Base-by-base conservation (phyloP, 164 flowering plant species). In the Hamamelis virginiana region DNA sequence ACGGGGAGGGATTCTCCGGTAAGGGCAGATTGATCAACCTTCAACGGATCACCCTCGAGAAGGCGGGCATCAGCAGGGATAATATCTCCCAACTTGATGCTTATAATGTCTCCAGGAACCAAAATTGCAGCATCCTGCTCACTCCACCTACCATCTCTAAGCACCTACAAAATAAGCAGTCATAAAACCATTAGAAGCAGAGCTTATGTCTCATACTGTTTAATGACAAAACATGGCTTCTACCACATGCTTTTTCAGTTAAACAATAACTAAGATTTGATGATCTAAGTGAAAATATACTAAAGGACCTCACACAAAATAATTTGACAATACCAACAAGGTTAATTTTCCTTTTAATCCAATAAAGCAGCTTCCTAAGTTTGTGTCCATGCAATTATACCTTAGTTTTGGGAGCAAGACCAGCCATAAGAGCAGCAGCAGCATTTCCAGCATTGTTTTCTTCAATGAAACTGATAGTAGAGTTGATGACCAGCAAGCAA, bases 1-100 rank as follows among this genome's bases (percentile, higher is more conserved):
- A 86, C 94, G 0, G 91, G 91, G 47, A 89, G 85, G 45, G 91
- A 89, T 69, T 89, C 94, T 73, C 94, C 94, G 1, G 94, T 89
- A 16, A 89, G 87, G 25, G 94, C 91, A 70, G 91, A 87, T 66
- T 89, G 91, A 64, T 87, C 89, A 59, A 89, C 55, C 83, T 87
- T 89, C 60, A 89, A 76, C 25, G 94, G 86, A 77, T 89, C 94
- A 47, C 91, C 94, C 66, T 89, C 91, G 44, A 89, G 90, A 58
- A 89, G 90, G 80, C 91, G 94, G 13, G 91, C 91, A 80, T 89
- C 94, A 62, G 94, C 94, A 62, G 94, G 94, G 68, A 89, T 64
- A 64, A 89, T 87, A 58, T 89, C 93, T 23, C 92, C 92, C 58
- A 88, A 62, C 67, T 88, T 88, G 45, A 88, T 71, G 78, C 91